phyloP scores from a whole-genome alignment of 352 stramenopile genomes.

The Phytophthora pini region DNA sequence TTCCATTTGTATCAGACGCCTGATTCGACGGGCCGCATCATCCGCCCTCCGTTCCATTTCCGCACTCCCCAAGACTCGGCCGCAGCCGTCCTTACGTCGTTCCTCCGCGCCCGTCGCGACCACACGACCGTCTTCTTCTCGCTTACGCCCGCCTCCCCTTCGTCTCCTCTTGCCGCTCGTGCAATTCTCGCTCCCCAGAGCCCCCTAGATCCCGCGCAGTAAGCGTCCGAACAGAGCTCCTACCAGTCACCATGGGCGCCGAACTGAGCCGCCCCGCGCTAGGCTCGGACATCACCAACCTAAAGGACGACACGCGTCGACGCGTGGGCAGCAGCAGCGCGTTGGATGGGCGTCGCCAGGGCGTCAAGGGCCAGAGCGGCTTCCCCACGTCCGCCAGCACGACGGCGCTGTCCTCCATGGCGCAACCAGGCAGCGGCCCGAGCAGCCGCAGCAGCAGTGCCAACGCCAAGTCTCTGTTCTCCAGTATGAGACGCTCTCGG shows the following conservation, averaged over 20 bases:
- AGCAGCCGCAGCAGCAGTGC: slow-evolving; percentile 54
- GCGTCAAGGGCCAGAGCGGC: slow-evolving; percentile 35
- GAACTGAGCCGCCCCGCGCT: slow-evolving; percentile 63
- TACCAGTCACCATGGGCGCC: slow-evolving; percentile 52
- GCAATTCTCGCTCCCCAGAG: too few relatives aligned
- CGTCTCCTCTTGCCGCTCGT: too few relatives aligned
- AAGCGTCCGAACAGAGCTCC: too few relatives aligned
- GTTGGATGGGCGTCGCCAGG: slow-evolving; percentile 43
- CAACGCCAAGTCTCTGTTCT: slow-evolving; percentile 58
- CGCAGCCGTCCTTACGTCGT: slow-evolving; percentile 6
- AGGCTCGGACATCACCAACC: slow-evolving; percentile 38
- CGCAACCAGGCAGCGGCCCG: slow-evolving; percentile 29
- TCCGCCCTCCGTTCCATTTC: slow-evolving; percentile 25
- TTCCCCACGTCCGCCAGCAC: slow-evolving; percentile 62
- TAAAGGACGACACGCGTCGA: slow-evolving; percentile 49
- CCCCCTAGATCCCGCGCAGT: too few relatives aligned
- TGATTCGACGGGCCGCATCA: slow-evolving; percentile 18
- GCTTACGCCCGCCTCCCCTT: background rate
- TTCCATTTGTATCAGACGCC: slow-evolving; percentile 1
- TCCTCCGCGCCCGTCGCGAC: slow-evolving; percentile 7
- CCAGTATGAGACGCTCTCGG: slow-evolving; percentile 54
- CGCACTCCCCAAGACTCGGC: slow-evolving; percentile 9
- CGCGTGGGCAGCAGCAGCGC: slow-evolving; percentile 75
- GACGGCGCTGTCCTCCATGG: slow-evolving; percentile 63
- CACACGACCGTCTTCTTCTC: slow-evolving; percentile 20